phyloP scores from a whole-genome alignment of 345 rosid species.

The Euphorbia peplus region DNA sequence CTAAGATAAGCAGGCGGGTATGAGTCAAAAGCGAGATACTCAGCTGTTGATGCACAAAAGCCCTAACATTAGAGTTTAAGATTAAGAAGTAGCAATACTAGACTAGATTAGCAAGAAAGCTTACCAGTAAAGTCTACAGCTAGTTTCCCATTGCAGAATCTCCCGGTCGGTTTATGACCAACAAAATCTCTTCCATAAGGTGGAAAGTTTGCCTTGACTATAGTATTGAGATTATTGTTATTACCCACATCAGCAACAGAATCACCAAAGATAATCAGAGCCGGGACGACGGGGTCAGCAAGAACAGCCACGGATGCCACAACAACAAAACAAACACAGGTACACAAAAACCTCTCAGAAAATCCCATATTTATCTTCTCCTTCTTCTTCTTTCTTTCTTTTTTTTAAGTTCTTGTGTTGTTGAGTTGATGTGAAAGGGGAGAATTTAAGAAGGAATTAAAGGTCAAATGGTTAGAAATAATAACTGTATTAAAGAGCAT shows the following conservation, averaged over 20 bases:
- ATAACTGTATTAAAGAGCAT: conserved; percentile 14
- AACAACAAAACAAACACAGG: conserved; percentile 25
- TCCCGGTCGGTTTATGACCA: conserved; percentile 68
- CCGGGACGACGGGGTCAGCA: conserved; percentile 72
- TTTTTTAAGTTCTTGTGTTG: background rate
- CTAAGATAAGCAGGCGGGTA: conserved; percentile 82
- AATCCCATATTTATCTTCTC: conserved; percentile 18
- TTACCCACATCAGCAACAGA: conserved; percentile 89
- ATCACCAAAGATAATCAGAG: conserved; percentile 81
- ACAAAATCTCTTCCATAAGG: conserved; percentile 92
- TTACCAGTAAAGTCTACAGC: conserved; percentile 78
- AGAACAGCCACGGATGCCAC: conserved; percentile 23
- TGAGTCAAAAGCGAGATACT: conserved; percentile 72
- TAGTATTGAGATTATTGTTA: conserved; percentile 64
- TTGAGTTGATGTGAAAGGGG: conserved; percentile 17
- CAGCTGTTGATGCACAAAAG: conserved; percentile 47
- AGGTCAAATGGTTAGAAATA: conserved; percentile 19
- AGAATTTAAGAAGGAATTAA: conserved; percentile 24
- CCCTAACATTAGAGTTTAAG: background rate
- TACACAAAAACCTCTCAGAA: conserved; percentile 19
- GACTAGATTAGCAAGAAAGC: background rate
- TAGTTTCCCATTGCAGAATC: conserved; percentile 89
- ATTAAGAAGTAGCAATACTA: no score
- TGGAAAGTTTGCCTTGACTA: conserved; percentile 73
- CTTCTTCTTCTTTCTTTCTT: no score